phyloP scores from a whole-genome alignment of 768 basidiomycete species.

The Gyrodon lividus region DNA sequence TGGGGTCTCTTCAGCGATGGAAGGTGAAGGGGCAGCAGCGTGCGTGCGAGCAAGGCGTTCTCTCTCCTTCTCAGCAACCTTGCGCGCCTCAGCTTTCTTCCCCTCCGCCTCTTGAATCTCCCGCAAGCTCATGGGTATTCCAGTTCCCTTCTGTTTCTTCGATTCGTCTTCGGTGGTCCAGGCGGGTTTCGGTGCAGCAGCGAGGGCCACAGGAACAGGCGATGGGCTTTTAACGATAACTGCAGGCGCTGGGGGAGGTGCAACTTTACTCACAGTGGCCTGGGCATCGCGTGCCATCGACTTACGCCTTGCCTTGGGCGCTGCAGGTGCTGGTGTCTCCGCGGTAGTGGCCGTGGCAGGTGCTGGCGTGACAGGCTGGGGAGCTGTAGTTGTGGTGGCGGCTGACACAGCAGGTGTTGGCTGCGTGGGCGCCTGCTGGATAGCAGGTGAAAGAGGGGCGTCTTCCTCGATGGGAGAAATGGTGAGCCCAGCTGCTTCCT shows the following conservation, averaged over 20 bases:
- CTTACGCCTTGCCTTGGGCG: constrained; percentile 28
- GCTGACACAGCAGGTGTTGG: constrained; percentile 7
- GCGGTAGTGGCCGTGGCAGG: constrained; percentile 12
- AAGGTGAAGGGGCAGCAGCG: constrained; percentile 29
- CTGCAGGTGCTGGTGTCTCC: constrained; percentile 19
- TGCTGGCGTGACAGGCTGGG: constrained; percentile 11
- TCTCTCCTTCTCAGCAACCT: constrained; percentile 69
- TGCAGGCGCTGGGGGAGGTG: constrained; percentile 6
- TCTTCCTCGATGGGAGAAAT: constrained; percentile 19
- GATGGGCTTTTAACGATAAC: constrained; percentile 20
- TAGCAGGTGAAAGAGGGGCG: constrained; percentile 12
- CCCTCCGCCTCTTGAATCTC: constrained; percentile 96
- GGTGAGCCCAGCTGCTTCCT: constrained; percentile 12
- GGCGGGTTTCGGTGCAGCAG: constrained; percentile 46
- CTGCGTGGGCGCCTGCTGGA: constrained; percentile 15
- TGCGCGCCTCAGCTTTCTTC: constrained; percentile 75
- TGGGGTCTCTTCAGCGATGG: constrained; percentile 55
- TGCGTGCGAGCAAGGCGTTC: constrained; percentile 57
- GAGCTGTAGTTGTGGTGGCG: not conserved
- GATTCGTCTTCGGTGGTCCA: constrained; percentile 73
- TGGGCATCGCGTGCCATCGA: constrained; percentile 27
- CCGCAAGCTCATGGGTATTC: constrained; percentile 65
- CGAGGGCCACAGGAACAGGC: constrained; percentile 19
- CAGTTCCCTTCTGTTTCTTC: constrained; percentile 49
- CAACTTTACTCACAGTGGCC: constrained; percentile 18